A percentile compares a stretch with the other conserved stretches of the same genome.
Evolutionary conservation across 148 eudicot genomes (phyloP).

Genomic region (Chenopodium quinoa): DNA sequence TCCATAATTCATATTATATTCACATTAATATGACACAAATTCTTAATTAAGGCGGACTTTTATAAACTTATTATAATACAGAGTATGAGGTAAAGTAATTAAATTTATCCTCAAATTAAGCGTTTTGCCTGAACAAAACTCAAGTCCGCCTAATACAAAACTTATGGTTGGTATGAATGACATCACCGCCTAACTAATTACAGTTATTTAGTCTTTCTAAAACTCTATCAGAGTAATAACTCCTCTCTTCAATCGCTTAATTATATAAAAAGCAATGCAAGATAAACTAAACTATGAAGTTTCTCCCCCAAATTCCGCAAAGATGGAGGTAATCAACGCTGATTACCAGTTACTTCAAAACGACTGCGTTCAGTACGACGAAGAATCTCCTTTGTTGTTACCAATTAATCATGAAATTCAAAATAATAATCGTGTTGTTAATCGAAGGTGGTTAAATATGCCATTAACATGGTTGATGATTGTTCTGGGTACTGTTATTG

Average conservation of each 20-base stretch:
- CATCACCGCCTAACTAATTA: background rate
- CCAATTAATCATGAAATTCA: background rate
- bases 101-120: no score
- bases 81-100: no score
- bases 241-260: no score
- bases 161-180: no score
- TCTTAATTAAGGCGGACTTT: no score
- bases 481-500: conserved; percentile 12
- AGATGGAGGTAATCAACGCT: conserved; percentile 8
- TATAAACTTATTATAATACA: no score
- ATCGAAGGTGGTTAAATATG: conserved; percentile 4
- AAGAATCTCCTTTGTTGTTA: conserved; percentile 8
- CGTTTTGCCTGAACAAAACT: no score
- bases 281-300: background rate
- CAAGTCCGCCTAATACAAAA: no score
- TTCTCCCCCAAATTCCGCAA: background rate
- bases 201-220: background rate
- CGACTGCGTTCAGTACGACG: background rate
- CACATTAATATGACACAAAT: no score
- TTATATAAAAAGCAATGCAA: background rate
- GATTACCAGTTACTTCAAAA: conserved; percentile 17
- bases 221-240: background rate
- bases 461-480: conserved; percentile 18
- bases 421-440: background rate
- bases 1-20: no score